Evolutionary conservation across 352 stramenopile genomes (phyloP), one percentile per base, ranked within the genome.

Genomic region (Phytophthora chlamydospora): DNA sequence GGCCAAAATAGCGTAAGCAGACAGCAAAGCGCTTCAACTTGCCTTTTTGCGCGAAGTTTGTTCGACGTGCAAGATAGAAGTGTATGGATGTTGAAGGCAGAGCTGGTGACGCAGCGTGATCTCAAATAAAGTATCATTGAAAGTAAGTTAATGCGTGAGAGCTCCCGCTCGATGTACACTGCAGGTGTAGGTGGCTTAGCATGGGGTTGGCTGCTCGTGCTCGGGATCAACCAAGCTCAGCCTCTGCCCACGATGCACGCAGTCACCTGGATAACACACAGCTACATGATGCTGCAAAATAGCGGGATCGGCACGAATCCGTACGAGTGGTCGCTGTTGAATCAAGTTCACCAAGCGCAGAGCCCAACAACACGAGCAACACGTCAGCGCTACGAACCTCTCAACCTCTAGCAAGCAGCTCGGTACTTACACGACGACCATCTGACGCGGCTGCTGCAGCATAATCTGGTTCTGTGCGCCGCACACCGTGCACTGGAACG

Each of bases 241-340:
- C 24, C 52, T n/a, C 6, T 19, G 31, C 19, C 14, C 13, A 27
- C 17, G 21, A 32, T 13, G 29, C 35, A 35, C 13, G 6, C 24
- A 12, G 8, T 33, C 19, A 19, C 47, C 10, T 29, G 19, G 17
- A 50, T 9, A 36, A 2, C 38, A 16, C 21, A 34, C 43, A 36
- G 7, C 52, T 66, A 89, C 80, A 85, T 83, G 49, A 90, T 75
- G 55, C 29, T 73, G 70, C 83, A 92, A 41, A 92, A 73, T 42
- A 92, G 60, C 13, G 83, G 83, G 34, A 92, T 70, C 31, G 83
- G 83, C 9, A 92, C 41, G 44, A 80, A 82, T 33, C 76, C 45
- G 50, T 64, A 80, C 36, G 61, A 76, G 39, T 48, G 59, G 12
- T 48, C 61, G 2, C 66, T 72, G n/a, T 64, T 81, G 34, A 13